Evolutionary conservation across 2,329 filamentous ascomycete species (phyloP), one percentile per base, ranked within the genome.

Genomic region (Xylaria digitata): DNA sequence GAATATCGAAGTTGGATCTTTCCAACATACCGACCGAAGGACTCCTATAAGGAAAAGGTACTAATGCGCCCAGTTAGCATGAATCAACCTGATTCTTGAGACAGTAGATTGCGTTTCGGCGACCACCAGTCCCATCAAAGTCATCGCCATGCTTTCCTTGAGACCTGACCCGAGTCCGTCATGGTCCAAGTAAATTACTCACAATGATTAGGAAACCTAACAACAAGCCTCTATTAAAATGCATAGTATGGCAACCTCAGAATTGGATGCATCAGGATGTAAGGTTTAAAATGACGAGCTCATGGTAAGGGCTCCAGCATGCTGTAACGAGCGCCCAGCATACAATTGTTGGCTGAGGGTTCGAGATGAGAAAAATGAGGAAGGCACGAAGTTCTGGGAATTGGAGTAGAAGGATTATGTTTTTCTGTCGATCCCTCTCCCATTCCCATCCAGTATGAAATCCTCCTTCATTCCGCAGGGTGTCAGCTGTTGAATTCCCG

Each of bases 1-100:
- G 49, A 73, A 72, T 9, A 52, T 63, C 50, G 71, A 73, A 30
- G 72, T 73, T 26, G 72, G 72, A 62, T 73, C 72, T 63, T 45
- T 70, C 69, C 66, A 72, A 34, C 72, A 72, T 46, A 53, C 32
- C n/a, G 61, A 70, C 21, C 71, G 70, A 34, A 70, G 26, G 50
- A 69, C 67, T 30, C 56, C 63, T 66, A 70, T 60, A 9, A 73
- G 68, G 1, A 53, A 56, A 52, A 46, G 19, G 32, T 72, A 73
- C 72, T 73, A 6, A 15, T n/a, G 4, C 8, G 21, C n/a, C 1
- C 30, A 15, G 9, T 42, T 6, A 46, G 43, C n/a, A 30, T 55
- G 6, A 17, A 13, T 40, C 2, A 3, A 30, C 11, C 15, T 1
- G 13, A 40, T 40, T 15, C 37, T 40, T 19, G 21, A 45, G 34